Percentiles rank a stretch among this genome's conserved stretches.
Evolutionary conservation across 2,329 filamentous ascomycete genomes (phyloP).

Genomic region (Myriosclerotinia scirpicola): DNA sequence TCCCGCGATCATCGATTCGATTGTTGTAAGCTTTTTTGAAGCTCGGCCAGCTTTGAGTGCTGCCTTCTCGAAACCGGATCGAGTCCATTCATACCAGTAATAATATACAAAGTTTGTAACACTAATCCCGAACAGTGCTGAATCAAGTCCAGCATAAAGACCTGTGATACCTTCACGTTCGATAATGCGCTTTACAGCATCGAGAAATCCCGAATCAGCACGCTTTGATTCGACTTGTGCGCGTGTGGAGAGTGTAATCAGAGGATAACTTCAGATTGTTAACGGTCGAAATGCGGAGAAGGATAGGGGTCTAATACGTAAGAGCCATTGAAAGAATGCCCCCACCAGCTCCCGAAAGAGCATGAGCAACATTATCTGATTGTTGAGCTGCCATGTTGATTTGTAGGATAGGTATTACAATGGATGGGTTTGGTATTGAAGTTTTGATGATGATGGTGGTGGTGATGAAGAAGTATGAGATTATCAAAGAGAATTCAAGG

Average conservation of each 20-base stretch:
- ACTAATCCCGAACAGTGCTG: constrained; percentile 93
- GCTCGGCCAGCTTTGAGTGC: constrained; percentile 71
- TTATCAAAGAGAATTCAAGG: constrained; percentile 4
- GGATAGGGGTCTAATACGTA: constrained; percentile 59
- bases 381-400: constrained; percentile 50
- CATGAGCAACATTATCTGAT: constrained; percentile 96
- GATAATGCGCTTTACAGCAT: constrained; percentile 82
- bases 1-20: constrained; percentile 93
- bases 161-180: constrained; percentile 87
- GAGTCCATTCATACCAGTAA: constrained; percentile 99
- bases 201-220: constrained; percentile 78
- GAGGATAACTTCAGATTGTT: constrained; percentile 67
- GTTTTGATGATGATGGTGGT: background rate
- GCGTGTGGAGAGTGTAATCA: constrained; percentile 95
- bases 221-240: constrained; percentile 97
- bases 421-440: background rate
- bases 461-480: constrained; percentile 17
- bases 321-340: constrained; percentile 94
- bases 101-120: constrained; percentile 99
- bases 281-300: constrained; percentile 8
- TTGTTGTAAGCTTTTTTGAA: constrained; percentile 79
- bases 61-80: constrained; percentile 78
- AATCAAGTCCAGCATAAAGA: constrained; percentile 90
- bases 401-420: constrained; percentile 23
- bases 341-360: constrained; percentile 87